A percentile compares a stretch with the other conserved stretches of the same genome.
Conservation (phyloP, 2,329 filamentous ascomycete genomes). For the Nemania abortiva region DNA sequence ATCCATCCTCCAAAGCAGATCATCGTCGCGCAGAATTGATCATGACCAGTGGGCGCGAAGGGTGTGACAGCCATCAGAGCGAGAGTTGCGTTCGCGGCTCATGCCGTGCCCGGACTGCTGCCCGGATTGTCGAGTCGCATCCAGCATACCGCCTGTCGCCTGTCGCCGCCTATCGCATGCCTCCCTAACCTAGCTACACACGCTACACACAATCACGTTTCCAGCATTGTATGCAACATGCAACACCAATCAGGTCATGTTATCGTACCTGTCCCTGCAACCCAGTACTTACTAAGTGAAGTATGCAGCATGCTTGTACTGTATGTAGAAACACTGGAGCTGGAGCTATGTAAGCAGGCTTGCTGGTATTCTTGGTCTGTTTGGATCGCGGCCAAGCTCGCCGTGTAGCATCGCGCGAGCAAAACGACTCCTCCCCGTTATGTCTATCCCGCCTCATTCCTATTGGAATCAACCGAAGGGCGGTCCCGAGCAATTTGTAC, state of each 20-base stretch:
- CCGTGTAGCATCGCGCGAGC: background rate
- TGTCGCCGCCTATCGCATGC: background rate
- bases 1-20: conserved; percentile 18
- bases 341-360: conserved; percentile 10
- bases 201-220: background rate
- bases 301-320: background rate
- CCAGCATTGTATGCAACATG: conserved; percentile 8
- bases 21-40: conserved; percentile 3
- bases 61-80: conserved; percentile 1
- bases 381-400: conserved; percentile 11
- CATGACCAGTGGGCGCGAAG: background rate
- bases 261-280: background rate
- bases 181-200: background rate
- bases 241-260: conserved; percentile 16
- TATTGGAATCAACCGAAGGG: background rate
- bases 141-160: background rate
- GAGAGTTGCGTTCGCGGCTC: conserved; percentile 10
- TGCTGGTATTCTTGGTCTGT: background rate
- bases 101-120: conserved; percentile 14
- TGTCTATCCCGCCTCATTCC: background rate
- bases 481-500: background rate
- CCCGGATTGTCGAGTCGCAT: conserved; percentile 19
- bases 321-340: background rate
- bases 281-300: background rate
- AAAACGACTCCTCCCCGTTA: background rate